Evolutionary conservation across 2,329 filamentous ascomycete species (phyloP), one percentile per base, ranked within the genome.

Genomic region (Penicillium italicum): DNA sequence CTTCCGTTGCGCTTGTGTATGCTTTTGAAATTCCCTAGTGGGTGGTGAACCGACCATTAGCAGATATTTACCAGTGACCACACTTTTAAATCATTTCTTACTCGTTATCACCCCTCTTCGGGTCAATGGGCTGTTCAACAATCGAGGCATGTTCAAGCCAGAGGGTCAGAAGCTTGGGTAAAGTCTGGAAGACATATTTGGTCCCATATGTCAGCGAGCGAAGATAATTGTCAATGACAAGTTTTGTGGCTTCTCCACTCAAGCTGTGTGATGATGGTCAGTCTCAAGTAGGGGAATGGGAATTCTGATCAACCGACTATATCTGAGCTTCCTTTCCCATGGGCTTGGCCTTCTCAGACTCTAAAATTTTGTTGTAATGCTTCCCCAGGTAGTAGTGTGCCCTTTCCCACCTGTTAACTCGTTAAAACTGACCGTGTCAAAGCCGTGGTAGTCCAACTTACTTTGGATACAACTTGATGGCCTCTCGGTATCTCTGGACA

Each of bases 301-400:
- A 40, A 30, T 8, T 14, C 3, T 24, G 20, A 16, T n/a, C 20
- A 42, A 62, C 75, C 53, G 63, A 77, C 75, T 86, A 91, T 56
- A 83, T 80, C 51, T 91, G 87, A 40, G 83, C 86, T 72, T 96
- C 91, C 60, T 92, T 91, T 28, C 87, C 84, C 18, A 84, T 79
- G 36, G 88, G 86, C 50, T 96, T 83, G 2, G 82, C 79, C 72
- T 91, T 92, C 71, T 97, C 91, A 0, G 91, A 90, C 66, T 97
- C 93, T 3, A 97, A 79, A 4, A 97, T 83, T 73, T 97, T 99
- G 72, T 96, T 95, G 80, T 99, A 99, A 74, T 97, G 91, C 44
- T 93, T 91, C 5, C 94, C 94, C 10, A 99, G 82, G 71, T 97
- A 96, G 72, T 97, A 99, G 70, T 97, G 93, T 0, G 91, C 92